Percentiles rank a stretch among this genome's conserved stretches.
These are phyloP conservation scores for Bondarzewia mesenterica DNA, from an alignment of 1,284 basidiomycete genomes.

Conservation along the genomic window DNA sequence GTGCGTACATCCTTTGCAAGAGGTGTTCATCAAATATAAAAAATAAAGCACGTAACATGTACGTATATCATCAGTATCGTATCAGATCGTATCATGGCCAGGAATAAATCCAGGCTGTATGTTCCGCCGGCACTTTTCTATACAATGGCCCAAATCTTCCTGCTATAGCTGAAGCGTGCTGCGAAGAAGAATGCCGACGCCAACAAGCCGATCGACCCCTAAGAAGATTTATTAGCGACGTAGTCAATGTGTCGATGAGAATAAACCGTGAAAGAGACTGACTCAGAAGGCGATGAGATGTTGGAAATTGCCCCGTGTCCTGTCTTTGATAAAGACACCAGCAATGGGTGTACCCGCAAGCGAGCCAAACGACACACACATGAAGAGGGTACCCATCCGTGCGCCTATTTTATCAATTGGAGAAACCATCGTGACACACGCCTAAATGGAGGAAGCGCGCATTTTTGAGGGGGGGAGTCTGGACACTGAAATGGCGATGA, in stretches of 20 bases:
- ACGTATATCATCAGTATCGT: too few relatives aligned
- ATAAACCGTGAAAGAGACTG: neutral
- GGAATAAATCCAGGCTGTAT: too few relatives aligned
- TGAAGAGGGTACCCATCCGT: constrained; percentile 15
- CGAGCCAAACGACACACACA: constrained; percentile 7
- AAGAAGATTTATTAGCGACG: neutral
- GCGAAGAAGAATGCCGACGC: neutral
- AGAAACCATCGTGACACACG: constrained; percentile 18
- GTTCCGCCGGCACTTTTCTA: too few relatives aligned
- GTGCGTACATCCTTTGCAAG: too few relatives aligned
- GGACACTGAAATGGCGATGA: neutral
- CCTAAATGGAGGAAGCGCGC: neutral
- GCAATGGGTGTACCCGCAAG: constrained; percentile 9
- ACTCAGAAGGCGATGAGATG: constrained; percentile 4
- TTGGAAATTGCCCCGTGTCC: constrained; percentile 6
- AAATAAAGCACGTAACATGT: too few relatives aligned
- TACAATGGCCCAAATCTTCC: neutral
- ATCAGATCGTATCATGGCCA: too few relatives aligned
- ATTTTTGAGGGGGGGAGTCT: neutral
- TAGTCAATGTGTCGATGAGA: neutral
- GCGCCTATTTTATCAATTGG: constrained; percentile 21
- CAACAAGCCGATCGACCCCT: neutral
- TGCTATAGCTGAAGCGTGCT: neutral
- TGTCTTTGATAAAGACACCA: constrained; percentile 7
- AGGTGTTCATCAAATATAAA: too few relatives aligned